Evolutionary conservation across 2,329 filamentous ascomycete genomes (phyloP), one percentile per base, ranked within the genome.

Genomic region (Penicillium sp.): DNA sequence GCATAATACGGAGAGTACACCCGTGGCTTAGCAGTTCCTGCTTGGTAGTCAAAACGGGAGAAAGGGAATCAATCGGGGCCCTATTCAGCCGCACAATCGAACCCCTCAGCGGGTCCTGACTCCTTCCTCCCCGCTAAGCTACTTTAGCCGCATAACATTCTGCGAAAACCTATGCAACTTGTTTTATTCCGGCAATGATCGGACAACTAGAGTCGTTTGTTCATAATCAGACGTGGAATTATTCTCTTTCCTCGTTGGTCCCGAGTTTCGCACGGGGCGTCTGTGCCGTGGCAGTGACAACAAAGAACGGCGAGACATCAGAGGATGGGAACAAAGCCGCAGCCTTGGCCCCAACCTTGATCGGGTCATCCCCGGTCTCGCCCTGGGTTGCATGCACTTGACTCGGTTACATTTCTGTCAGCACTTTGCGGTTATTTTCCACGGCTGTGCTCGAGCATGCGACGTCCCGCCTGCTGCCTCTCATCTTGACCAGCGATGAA

Each of bases 281-380:
- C 6, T 39, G 39, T 45, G 16, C 34, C 34, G 48, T 38, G 41
- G 29, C 13, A 18, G 18, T 22, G 21, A 21, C 38, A 55, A 46
- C 54, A 55, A 53, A 53, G 45, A 48, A 42, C 21, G 16, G 21
- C 13, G 34, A 18, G 18, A 14, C 8, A 29, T 43, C 14, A 36
- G n/a, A 13, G 13, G 34, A 34, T 34, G 41, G 31, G n/a, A 49
- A 57, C 50, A 59, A 57, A 57, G 51, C 41, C 29, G 31, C 42
- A 45, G 39, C 29, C 27, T 16, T 50, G 34, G 34, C 34, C 34
- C 14, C 13, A 36, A 36, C 34, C 14, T n/a, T 36, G 34, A 36
- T 42, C 40, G 11, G 10, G 13, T 11, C 18, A 18, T 18, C 18
- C 14, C 10, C 31, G 16, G 31, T 21, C 24, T 24, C 32, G 38